Conservation (phyloP, 129 eudicot species). For the Artemisia argyi region DNA sequence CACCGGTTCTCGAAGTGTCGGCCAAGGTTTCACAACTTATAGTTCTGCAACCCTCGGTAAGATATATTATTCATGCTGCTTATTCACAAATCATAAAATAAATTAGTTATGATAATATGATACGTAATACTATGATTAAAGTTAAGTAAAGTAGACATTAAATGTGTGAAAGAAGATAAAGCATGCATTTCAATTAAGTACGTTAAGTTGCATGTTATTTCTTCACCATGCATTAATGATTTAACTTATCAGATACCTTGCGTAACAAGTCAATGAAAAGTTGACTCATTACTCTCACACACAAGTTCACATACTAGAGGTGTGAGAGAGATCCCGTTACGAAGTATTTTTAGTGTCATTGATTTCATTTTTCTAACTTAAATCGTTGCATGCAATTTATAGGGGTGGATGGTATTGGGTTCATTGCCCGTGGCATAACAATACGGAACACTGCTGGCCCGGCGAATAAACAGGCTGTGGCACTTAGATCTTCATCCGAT, state of each 20-base stretch:
- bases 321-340: neutral
- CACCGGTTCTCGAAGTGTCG: slow-evolving; percentile 51
- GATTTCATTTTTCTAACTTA: neutral
- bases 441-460: slow-evolving; percentile 73
- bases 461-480: slow-evolving; percentile 55
- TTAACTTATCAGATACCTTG: slow-evolving; percentile 18
- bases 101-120: neutral
- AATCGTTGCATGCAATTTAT: neutral
- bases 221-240: slow-evolving; percentile 25
- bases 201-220: slow-evolving; percentile 28
- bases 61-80: neutral
- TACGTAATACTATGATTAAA: slow-evolving; percentile 31
- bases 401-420: slow-evolving; percentile 60
- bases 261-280: slow-evolving; percentile 14
- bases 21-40: slow-evolving; percentile 49
- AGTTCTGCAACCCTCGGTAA: slow-evolving; percentile 61
- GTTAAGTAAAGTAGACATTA: slow-evolving; percentile 34
- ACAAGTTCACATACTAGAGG: slow-evolving; percentile 11
- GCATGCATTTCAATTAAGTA: slow-evolving; percentile 18
- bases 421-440: slow-evolving; percentile 70
- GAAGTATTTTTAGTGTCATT: neutral
- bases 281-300: neutral
- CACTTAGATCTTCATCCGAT: slow-evolving; percentile 56
- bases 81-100: neutral
- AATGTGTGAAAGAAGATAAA: slow-evolving; percentile 14